phyloP scores from a whole-genome alignment of 805 yeast species.

The Wickerhamomyces rabaulensis region DNA sequence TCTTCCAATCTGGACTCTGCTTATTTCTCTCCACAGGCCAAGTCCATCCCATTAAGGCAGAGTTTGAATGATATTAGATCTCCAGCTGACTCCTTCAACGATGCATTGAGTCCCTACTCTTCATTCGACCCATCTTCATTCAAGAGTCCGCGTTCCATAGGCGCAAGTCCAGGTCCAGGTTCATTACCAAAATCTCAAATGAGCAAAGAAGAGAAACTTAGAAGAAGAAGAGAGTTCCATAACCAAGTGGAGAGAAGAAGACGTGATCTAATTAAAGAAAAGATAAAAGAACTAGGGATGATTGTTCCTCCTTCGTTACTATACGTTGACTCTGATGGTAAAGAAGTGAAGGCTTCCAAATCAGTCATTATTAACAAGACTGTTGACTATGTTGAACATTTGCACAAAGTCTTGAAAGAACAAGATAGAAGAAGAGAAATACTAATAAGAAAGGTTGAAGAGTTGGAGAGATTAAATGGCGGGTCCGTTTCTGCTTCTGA shows the following conservation, averaged over 20 bases:
- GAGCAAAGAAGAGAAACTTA: slow-evolving; percentile 63
- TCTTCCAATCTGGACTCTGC: slow-evolving; percentile 17
- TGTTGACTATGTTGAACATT: slow-evolving; percentile 71
- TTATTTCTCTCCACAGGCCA: slow-evolving; percentile 23
- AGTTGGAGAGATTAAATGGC: slow-evolving; percentile 25
- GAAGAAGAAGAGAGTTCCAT: slow-evolving; percentile 81
- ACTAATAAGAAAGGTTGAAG: slow-evolving; percentile 34
- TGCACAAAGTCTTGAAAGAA: slow-evolving; percentile 52
- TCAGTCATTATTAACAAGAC: slow-evolving; percentile 70
- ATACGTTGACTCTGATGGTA: slow-evolving; percentile 36
- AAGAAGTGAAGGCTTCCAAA: slow-evolving; percentile 78
- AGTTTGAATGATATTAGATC: not conserved
- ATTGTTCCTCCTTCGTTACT: slow-evolving; percentile 75
- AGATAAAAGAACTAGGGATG: slow-evolving; percentile 76
- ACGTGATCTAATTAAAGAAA: slow-evolving; percentile 84
- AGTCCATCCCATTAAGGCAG: slow-evolving; percentile 10
- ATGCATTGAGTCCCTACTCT: slow-evolving; percentile 23
- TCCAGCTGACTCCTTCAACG: slow-evolving; percentile 17
- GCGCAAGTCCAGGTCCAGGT: slow-evolving; percentile 18
- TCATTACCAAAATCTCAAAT: slow-evolving; percentile 29
- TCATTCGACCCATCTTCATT: slow-evolving; percentile 22
- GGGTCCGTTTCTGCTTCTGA: slow-evolving; percentile 2
- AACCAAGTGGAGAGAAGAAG: slow-evolving; percentile 92
- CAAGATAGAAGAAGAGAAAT: slow-evolving; percentile 46
- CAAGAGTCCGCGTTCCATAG: slow-evolving; percentile 27